Percentiles rank a stretch among this genome's conserved stretches.
These are phyloP conservation scores for Bruguiera sexangula DNA, from an alignment of 345 rosid genomes.

Conservation along the genomic window DNA sequence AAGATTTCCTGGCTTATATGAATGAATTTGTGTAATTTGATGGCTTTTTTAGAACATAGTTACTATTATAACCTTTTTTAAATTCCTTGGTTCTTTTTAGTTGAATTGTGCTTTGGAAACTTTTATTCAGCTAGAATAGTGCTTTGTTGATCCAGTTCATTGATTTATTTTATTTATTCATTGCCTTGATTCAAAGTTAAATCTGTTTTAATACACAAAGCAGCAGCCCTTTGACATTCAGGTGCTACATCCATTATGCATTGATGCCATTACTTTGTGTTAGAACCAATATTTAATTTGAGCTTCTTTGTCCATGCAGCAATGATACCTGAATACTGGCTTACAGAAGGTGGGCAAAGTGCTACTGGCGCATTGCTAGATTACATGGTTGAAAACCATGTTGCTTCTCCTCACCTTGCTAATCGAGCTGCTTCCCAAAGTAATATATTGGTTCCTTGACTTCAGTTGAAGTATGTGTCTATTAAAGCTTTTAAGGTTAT, in stretches of 20 bases:
- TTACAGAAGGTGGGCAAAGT: conserved; percentile 98
- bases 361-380: conserved; percentile 96
- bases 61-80: too few relatives aligned
- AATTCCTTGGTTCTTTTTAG: too few relatives aligned
- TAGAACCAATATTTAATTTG: not conserved
- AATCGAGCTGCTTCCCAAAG: conserved; percentile 88
- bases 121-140: too few relatives aligned
- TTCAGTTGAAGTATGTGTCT: not conserved
- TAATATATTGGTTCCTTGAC: conserved; percentile 23
- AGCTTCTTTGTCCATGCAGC: conserved; percentile 41
- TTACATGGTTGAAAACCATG: conserved; percentile 76
- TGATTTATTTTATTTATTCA: too few relatives aligned
- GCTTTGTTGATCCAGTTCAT: too few relatives aligned
- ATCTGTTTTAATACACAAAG: too few relatives aligned
- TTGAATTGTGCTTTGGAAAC: too few relatives aligned
- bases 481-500: not conserved
- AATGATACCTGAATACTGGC: conserved; percentile 93
- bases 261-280: not conserved
- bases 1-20: not conserved
- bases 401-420: conserved; percentile 85
- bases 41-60: too few relatives aligned
- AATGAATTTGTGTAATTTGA: too few relatives aligned
- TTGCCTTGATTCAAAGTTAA: too few relatives aligned
- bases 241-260: too few relatives aligned
- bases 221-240: too few relatives aligned